Base-by-base conservation (phyloP, 148 eudicot genomes). In the Vaccinium myrtillus region DNA sequence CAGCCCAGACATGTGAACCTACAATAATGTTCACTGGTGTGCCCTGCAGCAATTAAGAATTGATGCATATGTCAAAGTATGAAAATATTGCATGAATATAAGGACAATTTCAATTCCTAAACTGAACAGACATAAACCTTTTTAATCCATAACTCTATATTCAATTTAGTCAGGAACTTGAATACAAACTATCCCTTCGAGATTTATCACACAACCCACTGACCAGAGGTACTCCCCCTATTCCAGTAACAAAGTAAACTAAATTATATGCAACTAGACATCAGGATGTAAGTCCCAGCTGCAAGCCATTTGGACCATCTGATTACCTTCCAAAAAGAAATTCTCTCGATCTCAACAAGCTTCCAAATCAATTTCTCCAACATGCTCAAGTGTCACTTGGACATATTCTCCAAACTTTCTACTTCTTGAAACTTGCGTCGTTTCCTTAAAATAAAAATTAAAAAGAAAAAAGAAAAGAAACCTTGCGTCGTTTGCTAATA, bases 1-100 rank as follows among this genome's bases (percentile, higher is more conserved):
- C 93, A 88, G 87, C 91, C 99, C 99, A 97, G 83, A 97, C 94
- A 90, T 95, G 92, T 80, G 98, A 93, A 50, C 98, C 98, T 27
- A 87, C 93, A 84, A 90, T 91, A 82, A 97, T 94, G 87, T 93
- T 96, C 65, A 97, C 98, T 9, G 92, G 61, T 82, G 98, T 95
- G 46, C 94, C 96, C 99, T 97, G 94, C 81, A 90, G 54, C 78
- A 87, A 15, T 65, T 75, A 43, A 56, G 58, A 13, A 77, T 51
- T 10, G 58, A 43, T 59, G 53, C 51, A 36, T 18, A 74, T 54
- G 32, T 83, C n/a, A 74, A 56, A 73, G 84, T 8, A 67, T 27
- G 16, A 67, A 67, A 67, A 23, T 67, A 11, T 67, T 11, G 73
- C 73, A 25, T 4, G 73, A 54, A 56, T 39, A 16, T 27, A 58